Base-by-base conservation (phyloP, 2,329 filamentous ascomycete species). In the Xylariaceae sp. region DNA sequence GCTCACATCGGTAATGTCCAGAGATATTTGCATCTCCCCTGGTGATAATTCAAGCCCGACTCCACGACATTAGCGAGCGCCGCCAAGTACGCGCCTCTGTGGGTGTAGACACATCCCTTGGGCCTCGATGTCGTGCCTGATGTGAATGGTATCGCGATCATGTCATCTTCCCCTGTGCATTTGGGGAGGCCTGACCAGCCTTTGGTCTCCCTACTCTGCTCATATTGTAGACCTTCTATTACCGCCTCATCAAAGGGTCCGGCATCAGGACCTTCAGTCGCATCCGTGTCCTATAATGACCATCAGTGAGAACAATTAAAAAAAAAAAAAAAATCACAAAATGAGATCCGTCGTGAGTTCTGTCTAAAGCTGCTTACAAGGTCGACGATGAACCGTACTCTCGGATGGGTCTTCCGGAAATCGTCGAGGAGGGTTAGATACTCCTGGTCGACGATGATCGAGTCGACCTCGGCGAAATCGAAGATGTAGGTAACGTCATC, bases 401-500 rank as follows among this genome's bases (percentile, higher is more conserved):
- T 69, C 0, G 85, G 82, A 59, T 88, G 80, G 2, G 71, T 72
- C 56, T 78, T 74, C 55, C 74, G 76, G 71, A 86, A 96, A 0
- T 74, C 73, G 39, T 85, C 83, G 11, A 99, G 75, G 50, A 97
- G 74, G 3, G 74, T 73, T 26, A 84, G 72, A 67, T 86, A 96
- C 71, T 99, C 94, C 32, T 82, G 75, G 67, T 99, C 94, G 3
- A 88, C 89, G 54, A 99, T 85, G 60, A 99, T 89, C 50, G 82
- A 76, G 66, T 99, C 92, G 0, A 89, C 91, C 54, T 95, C 89
- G 5, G 87, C 84, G 73, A 91, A 92, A 41, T 86, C 82, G 66
- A 99, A 89, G 57, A 97, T 95, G 71, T 97, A 99, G 26, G 81
- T 77, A 55, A 99, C 86, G 66, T 99, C 94, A 58, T 91, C 89